Evolutionary conservation across 2,329 filamentous ascomycete species (phyloP).

Genomic region (Penicillium sp.): DNA sequence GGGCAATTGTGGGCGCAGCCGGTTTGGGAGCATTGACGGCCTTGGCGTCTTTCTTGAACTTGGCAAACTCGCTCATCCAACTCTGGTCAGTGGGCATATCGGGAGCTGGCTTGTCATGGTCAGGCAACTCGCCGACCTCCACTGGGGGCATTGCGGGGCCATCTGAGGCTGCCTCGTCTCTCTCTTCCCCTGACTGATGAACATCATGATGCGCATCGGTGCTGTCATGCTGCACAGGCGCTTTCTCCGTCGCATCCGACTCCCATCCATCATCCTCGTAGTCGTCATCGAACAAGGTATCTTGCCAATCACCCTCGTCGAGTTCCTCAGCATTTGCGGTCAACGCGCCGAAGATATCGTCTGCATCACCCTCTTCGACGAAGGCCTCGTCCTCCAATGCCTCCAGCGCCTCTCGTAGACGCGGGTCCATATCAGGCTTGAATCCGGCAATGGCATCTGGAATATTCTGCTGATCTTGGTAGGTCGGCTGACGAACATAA

Average conservation of each 20-base stretch:
- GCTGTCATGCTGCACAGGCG: slow-evolving; percentile 44
- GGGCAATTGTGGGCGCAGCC: slow-evolving; percentile 36
- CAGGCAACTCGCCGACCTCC: slow-evolving; percentile 35
- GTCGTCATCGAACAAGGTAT: slow-evolving; percentile 47
- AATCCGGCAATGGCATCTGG: slow-evolving; percentile 91
- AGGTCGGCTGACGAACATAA: slow-evolving; percentile 70
- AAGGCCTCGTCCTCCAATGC: slow-evolving; percentile 94
- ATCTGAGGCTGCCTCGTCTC: slow-evolving; percentile 48
- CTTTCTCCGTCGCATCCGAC: slow-evolving; percentile 85
- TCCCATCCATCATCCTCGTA: slow-evolving; percentile 85
- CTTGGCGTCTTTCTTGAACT: slow-evolving; percentile 79
- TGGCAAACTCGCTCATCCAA: slow-evolving; percentile 89
- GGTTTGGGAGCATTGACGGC: slow-evolving; percentile 36
- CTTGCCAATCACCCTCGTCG: slow-evolving; percentile 75
- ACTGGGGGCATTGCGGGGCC: slow-evolving; percentile 24
- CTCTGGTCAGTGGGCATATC: slow-evolving; percentile 64
- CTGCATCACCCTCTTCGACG: slow-evolving; percentile 69
- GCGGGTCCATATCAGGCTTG: slow-evolving; percentile 95
- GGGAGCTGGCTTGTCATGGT: slow-evolving; percentile 38
- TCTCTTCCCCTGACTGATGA: slow-evolving; percentile 32
- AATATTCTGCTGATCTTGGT: slow-evolving; percentile 88
- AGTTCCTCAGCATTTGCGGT: slow-evolving; percentile 66
- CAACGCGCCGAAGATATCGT: slow-evolving; percentile 77
- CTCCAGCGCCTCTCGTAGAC: slow-evolving; percentile 84
- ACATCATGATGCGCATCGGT: slow-evolving; percentile 18